Conservation (phyloP, 371 early-diverging fungal species). For the Apophysomyces ossiformis region DNA sequence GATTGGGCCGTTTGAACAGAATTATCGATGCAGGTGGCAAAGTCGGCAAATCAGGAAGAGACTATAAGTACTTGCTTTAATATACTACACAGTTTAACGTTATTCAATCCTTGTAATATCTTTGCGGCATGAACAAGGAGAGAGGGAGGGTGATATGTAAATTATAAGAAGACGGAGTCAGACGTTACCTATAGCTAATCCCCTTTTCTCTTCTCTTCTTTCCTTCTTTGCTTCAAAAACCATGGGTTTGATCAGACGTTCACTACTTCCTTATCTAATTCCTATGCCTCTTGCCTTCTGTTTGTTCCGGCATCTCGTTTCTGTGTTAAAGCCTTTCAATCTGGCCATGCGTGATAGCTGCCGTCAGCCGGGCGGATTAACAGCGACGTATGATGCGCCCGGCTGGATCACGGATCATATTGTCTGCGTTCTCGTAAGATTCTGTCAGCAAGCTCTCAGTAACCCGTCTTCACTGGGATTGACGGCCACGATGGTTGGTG, state of each 20-base stretch:
- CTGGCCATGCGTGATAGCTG: slow-evolving; percentile 9
- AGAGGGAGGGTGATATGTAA: no score
- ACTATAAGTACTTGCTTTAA: slow-evolving; percentile 21
- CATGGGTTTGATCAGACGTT: no score
- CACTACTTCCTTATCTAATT: slow-evolving; percentile 16
- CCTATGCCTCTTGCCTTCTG: slow-evolving; percentile 9
- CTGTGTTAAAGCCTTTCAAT: slow-evolving; percentile 22
- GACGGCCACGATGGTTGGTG: slow-evolving; percentile 16
- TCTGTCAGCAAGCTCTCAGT: slow-evolving; percentile 11
- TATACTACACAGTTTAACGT: not conserved
- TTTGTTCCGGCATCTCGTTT: slow-evolving; percentile 18
- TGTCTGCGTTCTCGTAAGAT: slow-evolving; percentile 12
- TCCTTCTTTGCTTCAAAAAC: slow-evolving; percentile 12
- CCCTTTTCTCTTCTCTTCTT: not conserved
- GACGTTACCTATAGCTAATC: not conserved
- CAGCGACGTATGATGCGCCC: not conserved
- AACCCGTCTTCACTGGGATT: not conserved
- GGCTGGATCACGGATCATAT: slow-evolving; percentile 16
- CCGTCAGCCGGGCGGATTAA: slow-evolving; percentile 1
- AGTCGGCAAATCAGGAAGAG: slow-evolving; percentile 20
- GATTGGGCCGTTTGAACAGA: slow-evolving; percentile 33
- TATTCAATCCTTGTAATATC: not conserved
- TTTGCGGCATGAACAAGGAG: not conserved
- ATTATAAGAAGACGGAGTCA: no score
- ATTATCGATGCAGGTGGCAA: slow-evolving; percentile 27